Percentiles rank a stretch among this genome's conserved stretches.
phyloP scores from a whole-genome alignment of 306 rosid species.

The Carpinus fangiana region DNA sequence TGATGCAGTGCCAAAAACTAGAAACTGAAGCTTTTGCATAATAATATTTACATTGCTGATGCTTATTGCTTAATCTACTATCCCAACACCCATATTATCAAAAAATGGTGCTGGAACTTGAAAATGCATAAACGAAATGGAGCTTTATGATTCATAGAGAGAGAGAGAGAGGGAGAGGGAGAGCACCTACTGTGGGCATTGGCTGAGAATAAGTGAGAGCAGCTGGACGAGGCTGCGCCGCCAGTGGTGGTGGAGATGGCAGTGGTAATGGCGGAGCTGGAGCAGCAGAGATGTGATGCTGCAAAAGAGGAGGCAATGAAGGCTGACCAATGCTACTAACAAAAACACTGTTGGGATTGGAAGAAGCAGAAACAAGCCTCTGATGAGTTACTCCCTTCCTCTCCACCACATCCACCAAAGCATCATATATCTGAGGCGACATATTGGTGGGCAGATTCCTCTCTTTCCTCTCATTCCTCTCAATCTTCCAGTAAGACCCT shows the following conservation, averaged over 20 bases:
- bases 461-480: slow-evolving; percentile 45
- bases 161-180: slow-evolving; percentile 25
- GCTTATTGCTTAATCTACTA: not conserved
- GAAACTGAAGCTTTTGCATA: not conserved
- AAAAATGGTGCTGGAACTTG: not conserved
- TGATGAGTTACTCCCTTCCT: slow-evolving; percentile 21
- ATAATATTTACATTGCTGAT: not conserved
- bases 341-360: slow-evolving; percentile 8
- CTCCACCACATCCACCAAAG: slow-evolving; percentile 46
- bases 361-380: slow-evolving; percentile 18
- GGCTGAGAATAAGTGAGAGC: slow-evolving; percentile 31
- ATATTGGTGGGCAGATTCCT: slow-evolving; percentile 47
- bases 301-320: slow-evolving; percentile 12
- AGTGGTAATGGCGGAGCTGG: slow-evolving; percentile 13
- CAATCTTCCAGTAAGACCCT: slow-evolving; percentile 45
- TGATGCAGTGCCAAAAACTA: not conserved
- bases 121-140: not conserved
- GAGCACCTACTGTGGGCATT: slow-evolving; percentile 47
- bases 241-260: not conserved
- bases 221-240: slow-evolving; percentile 10
- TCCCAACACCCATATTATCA: not conserved
- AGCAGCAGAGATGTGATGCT: slow-evolving; percentile 24
- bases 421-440: slow-evolving; percentile 44
- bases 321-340: not conserved
- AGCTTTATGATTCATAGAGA: not conserved